phyloP scores from a whole-genome alignment of 495 filamentous ascomycete species.

The Penicillium pulvis region DNA sequence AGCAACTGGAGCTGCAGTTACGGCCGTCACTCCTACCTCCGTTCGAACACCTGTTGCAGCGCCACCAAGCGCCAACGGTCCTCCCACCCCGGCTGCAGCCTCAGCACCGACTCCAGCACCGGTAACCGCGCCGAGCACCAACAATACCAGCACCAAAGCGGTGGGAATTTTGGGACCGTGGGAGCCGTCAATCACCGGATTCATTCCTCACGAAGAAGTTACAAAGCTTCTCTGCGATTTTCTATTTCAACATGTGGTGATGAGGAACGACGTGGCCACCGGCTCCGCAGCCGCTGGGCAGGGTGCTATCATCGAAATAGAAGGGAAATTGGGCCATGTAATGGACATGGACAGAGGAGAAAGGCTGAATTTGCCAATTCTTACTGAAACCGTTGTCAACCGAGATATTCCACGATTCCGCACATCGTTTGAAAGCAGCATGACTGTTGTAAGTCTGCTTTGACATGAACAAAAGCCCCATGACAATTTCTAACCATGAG shows the following conservation, averaged over 20 bases:
- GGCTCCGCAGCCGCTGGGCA: conserved; percentile 54
- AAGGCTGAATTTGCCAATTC: conserved; percentile 64
- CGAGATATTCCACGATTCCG: conserved; percentile 49
- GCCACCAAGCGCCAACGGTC: conserved; percentile 17
- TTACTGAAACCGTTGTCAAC: conserved; percentile 66
- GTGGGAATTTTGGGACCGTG: conserved; percentile 58
- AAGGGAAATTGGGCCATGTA: conserved; percentile 84
- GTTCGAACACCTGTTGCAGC: conserved; percentile 22
- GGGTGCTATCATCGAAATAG: conserved; percentile 80
- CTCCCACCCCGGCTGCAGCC: conserved; percentile 12
- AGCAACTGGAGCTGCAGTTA: conserved; percentile 22
- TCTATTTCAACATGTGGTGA: conserved; percentile 67
- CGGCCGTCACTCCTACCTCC: conserved; percentile 22
- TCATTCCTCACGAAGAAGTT: conserved; percentile 66
- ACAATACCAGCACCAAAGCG: neutral
- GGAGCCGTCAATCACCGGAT: conserved; percentile 72
- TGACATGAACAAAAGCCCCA: neutral
- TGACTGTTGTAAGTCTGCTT: conserved; percentile 71
- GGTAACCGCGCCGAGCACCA: conserved; percentile 10
- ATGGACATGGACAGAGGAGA: conserved; percentile 69
- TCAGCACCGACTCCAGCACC: neutral
- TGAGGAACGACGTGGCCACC: conserved; percentile 53
- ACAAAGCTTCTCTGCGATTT: conserved; percentile 72
- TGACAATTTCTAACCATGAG: conserved; percentile 9
- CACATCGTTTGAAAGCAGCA: conserved; percentile 72